Base-by-base conservation (phyloP, 306 rosid species). In the Sicyos edulis region DNA sequence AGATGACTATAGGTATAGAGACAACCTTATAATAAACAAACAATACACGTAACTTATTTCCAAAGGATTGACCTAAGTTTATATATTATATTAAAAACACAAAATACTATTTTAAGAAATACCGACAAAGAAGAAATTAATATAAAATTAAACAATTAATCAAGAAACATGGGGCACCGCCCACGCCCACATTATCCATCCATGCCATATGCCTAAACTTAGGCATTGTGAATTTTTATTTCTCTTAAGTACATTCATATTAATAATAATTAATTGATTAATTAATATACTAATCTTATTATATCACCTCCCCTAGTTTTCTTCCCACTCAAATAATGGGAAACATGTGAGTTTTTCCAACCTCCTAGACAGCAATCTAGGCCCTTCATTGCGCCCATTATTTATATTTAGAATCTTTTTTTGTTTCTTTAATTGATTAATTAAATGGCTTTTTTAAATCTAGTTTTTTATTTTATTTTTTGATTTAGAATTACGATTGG, bases 81-180 rank as follows among this genome's bases (percentile, higher is more conserved):
- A 63, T 8, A 63, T 60, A 20, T 8, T 56, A 51, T 20, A 63
- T 9, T 15, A 54, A 5, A n/a, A 17, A 34, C 16, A 10, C 34
- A 8, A 34, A 29, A 29, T 29, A 29, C 4, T 32, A 63, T 26
- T 59, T 4, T 37, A 9, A 37, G 4, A 8, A 63, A 63, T 13
- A 34, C 50, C 0, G 21, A 9, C 24, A 37, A 0, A 15, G 45
- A 60, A 44, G 14, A 34, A 56, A 37, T 8, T 63, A 3, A n/a
- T 34, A 40, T 63, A 8, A 4, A 34, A 63, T 34, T 9, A 63
- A 37, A n/a, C 8, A 37, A 34, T 7, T 16, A 37, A 37, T 32
- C 15, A 63, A 16, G 51, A 63, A 63, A 63, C 70, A 63, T 63
- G 70, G 70, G 70, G 70, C 70, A 63, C 70, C 51, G 70, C 70